Evolutionary conservation across 2,329 filamentous ascomycete genomes (phyloP), one percentile per base, ranked within the genome.

Genomic region (Colletotrichum abscissum): DNA sequence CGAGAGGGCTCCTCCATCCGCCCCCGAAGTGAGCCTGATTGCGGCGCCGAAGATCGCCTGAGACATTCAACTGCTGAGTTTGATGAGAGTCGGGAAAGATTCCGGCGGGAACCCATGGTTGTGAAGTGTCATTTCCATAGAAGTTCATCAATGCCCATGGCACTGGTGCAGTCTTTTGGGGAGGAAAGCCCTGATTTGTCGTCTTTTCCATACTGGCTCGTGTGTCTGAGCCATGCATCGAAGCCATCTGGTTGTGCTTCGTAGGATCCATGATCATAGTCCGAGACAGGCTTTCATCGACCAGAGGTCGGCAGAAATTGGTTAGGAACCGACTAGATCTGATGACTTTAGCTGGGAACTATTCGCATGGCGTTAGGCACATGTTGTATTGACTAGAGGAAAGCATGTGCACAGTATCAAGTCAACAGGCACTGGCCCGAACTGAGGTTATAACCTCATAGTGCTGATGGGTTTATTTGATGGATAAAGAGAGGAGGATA

Each of bases 51-150:
- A 57, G 63, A 68, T 75, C 30, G 79, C 75, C 76, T 62, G 79
- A 63, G 16, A 81, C 76, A 42, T 78, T 76, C 24, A 79, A 72
- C 59, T 77, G 78, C 59, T 77, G 78, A 19, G 78, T 77, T 74
- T 81, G 76, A 69, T 81, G 82, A 33, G 79, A 71, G 33, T 78
- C 78, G 30, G 81, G 77, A 26, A 81, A 77, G 19, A 82, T 76
- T 24, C 75, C 79, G 60, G 76, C 80, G n/a, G 83, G 83, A 24
- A 81, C 78, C 86, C 86, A 88, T 63, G 86, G 86, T 8, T 79
- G 84, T 76, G 42, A n/a, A n/a, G 19, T n/a, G 42, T 86, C 82
- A 24, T 70, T 77, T 8, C 75, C 71, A 73, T 84, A 86, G 81
- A 84, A 87, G 67, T 80, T 71, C n/a, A 71, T 24, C 35, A 79